Percentiles rank a stretch among this genome's conserved stretches.
phyloP scores from a whole-genome alignment of 2,329 filamentous ascomycete species.

The Diaporthe nobilis region DNA sequence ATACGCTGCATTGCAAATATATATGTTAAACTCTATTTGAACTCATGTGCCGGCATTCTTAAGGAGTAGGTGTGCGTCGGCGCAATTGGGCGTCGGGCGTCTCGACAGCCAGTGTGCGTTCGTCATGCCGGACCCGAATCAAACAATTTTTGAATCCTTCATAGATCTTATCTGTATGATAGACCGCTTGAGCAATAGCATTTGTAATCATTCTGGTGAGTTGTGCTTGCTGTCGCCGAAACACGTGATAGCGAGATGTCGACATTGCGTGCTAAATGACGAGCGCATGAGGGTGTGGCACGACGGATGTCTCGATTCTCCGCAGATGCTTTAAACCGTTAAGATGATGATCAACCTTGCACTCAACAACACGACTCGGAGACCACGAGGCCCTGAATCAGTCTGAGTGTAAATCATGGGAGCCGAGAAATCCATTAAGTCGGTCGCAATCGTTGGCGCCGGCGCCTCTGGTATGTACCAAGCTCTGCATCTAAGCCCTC shows the following conservation, averaged over 20 bases:
- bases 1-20: no score
- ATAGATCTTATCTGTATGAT: background rate
- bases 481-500: background rate
- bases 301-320: slow-evolving; percentile 8
- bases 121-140: background rate
- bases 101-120: background rate
- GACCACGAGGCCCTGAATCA: background rate
- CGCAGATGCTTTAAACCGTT: slow-evolving; percentile 4
- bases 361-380: background rate
- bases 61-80: no score
- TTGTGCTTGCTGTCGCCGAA: slow-evolving; percentile 3
- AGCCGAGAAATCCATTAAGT: slow-evolving; percentile 50
- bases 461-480: slow-evolving; percentile 56
- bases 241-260: slow-evolving; percentile 42
- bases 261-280: slow-evolving; percentile 41
- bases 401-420: slow-evolving; percentile 32
- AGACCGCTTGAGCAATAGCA: background rate
- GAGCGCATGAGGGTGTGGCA: slow-evolving; percentile 30
- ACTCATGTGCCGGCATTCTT: no score
- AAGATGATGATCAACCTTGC: background rate
- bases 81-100: background rate
- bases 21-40: no score
- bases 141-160: background rate
- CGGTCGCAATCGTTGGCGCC: slow-evolving; percentile 60
- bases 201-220: background rate